Conservation (phyloP, 1,284 basidiomycete species). For the Cutaneotrichosporon curvatum region DNA sequence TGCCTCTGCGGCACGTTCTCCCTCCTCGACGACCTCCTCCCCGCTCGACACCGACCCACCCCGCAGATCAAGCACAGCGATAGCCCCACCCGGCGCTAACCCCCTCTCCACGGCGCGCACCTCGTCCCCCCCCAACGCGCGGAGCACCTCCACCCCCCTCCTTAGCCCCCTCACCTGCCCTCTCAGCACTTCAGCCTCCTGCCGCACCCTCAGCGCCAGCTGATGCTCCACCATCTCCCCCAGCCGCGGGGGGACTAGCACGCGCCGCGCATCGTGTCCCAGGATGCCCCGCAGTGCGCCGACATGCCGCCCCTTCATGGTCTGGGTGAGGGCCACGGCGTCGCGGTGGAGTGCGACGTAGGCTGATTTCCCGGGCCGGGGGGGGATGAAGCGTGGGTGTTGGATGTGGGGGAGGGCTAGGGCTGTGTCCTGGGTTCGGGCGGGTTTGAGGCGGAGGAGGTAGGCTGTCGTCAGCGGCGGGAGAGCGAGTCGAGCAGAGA, state of each 20-base stretch:
- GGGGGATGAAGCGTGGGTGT: slow-evolving; percentile 3
- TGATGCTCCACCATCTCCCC: slow-evolving; percentile 9
- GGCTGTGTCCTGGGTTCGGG: background rate
- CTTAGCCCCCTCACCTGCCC: background rate
- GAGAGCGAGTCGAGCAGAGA: too few species aligned
- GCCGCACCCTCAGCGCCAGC: slow-evolving; percentile 13
- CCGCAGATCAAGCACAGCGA: slow-evolving; percentile 7
- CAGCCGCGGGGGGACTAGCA: slow-evolving; percentile 4
- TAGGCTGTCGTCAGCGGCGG: slow-evolving; percentile 6
- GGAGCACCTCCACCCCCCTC: background rate
- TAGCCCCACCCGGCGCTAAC: background rate
- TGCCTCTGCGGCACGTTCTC: too few species aligned
- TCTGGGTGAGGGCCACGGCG: background rate
- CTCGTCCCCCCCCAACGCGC: background rate
- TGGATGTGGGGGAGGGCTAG: slow-evolving; percentile 15
- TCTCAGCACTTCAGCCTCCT: slow-evolving; percentile 18
- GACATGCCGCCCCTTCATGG: background rate
- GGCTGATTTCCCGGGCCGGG: slow-evolving; percentile 8
- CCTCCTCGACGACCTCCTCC: too few species aligned
- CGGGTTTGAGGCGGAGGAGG: slow-evolving; percentile 13
- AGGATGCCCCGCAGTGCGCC: background rate
- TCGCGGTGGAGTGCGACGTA: slow-evolving; percentile 14
- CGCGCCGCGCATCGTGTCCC: too few species aligned
- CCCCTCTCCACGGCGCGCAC: background rate
- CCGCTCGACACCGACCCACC: background rate